Conservation (phyloP, 1,284 basidiomycete genomes). For the Coniophora puteana region DNA sequence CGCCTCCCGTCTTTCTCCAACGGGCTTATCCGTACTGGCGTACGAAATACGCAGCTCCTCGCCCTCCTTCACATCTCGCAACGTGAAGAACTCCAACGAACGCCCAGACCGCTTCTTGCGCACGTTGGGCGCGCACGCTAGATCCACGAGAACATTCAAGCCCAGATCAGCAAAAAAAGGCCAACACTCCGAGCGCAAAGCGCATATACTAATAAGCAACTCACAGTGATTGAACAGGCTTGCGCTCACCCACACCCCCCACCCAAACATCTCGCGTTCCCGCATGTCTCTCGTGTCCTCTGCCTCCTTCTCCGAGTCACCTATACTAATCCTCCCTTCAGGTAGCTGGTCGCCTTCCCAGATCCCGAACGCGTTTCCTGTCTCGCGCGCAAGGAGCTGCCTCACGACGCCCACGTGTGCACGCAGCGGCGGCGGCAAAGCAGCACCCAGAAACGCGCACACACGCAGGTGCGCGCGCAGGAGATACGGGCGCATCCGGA, state of each 20-base stretch:
- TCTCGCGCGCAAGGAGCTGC: constrained; percentile 51
- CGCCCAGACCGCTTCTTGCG: constrained; percentile 47
- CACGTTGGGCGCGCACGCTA: constrained; percentile 60
- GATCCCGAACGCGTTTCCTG: constrained; percentile 64
- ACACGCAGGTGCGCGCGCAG: constrained; percentile 42
- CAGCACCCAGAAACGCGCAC: constrained; percentile 42
- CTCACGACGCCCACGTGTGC: constrained; percentile 43
- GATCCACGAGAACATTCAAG: not conserved
- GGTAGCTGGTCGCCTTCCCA: constrained; percentile 52
- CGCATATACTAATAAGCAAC: constrained; percentile 17
- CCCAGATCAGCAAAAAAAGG: constrained; percentile 1
- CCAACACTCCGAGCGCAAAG: too few species aligned
- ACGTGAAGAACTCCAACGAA: constrained; percentile 46
- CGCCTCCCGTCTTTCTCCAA: constrained; percentile 33
- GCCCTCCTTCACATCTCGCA: constrained; percentile 37
- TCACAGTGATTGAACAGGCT: constrained; percentile 68
- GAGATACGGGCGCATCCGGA: constrained; percentile 36
- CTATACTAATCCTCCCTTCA: not conserved
- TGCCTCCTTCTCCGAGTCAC: constrained; percentile 24
- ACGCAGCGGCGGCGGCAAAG: constrained; percentile 28
- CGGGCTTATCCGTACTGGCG: constrained; percentile 38
- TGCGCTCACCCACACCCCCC: constrained; percentile 53
- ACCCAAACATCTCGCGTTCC: constrained; percentile 60
- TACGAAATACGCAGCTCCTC: constrained; percentile 62
- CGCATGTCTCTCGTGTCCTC: too few species aligned